phyloP scores from a whole-genome alignment of 352 stramenopile genomes.

The Pythium myriotylum region DNA sequence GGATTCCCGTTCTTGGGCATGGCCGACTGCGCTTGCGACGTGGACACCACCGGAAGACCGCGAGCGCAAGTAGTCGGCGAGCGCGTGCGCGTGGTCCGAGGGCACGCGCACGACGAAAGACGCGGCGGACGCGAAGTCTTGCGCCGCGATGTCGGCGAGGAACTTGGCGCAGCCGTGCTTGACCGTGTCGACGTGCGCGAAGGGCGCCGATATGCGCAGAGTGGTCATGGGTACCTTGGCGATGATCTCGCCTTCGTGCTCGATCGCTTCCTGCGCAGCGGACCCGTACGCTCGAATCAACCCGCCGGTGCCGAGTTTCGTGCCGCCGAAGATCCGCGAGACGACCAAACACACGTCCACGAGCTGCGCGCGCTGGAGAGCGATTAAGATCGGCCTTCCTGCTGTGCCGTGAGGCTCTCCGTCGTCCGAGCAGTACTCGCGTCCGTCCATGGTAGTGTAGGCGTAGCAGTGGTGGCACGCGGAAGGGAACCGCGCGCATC shows the following conservation, averaged over 20 bases:
- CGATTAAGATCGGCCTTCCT: slow-evolving; percentile 62
- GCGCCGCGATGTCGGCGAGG: slow-evolving; percentile 41
- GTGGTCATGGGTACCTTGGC: slow-evolving; percentile 49
- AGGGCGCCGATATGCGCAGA: slow-evolving; percentile 34
- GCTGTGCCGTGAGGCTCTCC: slow-evolving; percentile 77
- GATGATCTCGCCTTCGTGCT: slow-evolving; percentile 48
- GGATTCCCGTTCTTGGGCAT: too few species aligned
- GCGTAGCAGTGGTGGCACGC: slow-evolving; percentile 81
- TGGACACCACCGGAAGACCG: slow-evolving; percentile 44
- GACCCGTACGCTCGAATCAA: slow-evolving; percentile 73
- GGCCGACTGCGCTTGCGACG: not conserved
- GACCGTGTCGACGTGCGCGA: slow-evolving; percentile 45
- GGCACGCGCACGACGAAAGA: slow-evolving; percentile 53
- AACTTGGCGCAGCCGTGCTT: slow-evolving; percentile 55
- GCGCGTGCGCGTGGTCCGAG: slow-evolving; percentile 27
- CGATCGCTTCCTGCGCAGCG: slow-evolving; percentile 58
- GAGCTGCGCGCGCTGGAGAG: slow-evolving; percentile 60
- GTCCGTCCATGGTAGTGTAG: slow-evolving; percentile 54
- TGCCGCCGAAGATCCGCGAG: slow-evolving; percentile 73
- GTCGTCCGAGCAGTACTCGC: slow-evolving; percentile 70
- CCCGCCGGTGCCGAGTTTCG: slow-evolving; percentile 69
- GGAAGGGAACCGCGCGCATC: slow-evolving; percentile 48
- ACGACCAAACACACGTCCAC: slow-evolving; percentile 77
- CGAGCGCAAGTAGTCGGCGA: slow-evolving; percentile 42
- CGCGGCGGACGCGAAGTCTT: slow-evolving; percentile 38